These are phyloP conservation scores for Ephemerocybe angulata DNA, from an alignment of 768 basidiomycete genomes.

Conservation along the genomic window DNA sequence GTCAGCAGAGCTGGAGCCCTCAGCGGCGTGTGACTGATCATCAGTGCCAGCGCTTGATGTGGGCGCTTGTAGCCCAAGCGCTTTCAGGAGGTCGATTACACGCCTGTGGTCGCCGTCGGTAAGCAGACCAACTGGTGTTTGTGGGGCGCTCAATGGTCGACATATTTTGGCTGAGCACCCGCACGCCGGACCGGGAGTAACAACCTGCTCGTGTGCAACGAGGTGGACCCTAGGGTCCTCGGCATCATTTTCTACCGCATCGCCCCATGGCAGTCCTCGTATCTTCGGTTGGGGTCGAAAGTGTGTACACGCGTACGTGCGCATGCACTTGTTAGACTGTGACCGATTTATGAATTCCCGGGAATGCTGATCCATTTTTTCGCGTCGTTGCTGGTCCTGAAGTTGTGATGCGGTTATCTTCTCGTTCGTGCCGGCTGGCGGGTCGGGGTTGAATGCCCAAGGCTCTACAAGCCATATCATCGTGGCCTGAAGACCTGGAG, in stretches of 20 bases:
- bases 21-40: no score
- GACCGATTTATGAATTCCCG: not conserved
- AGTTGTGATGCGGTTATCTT: not conserved
- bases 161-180: no score
- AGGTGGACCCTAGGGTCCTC: not conserved
- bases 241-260: not conserved
- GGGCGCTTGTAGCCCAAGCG: no score
- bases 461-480: constrained; percentile 15
- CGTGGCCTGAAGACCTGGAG: not conserved
- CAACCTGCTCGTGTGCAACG: not conserved
- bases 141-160: no score
- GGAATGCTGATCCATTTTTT: not conserved
- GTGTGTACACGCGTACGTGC: not conserved
- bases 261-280: not conserved
- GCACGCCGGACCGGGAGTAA: not conserved
- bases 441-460: constrained; percentile 7
- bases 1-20: no score
- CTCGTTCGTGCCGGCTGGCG: not conserved
- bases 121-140: no score
- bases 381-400: not conserved
- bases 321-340: not conserved
- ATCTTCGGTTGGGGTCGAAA: not conserved
- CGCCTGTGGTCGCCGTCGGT: no score
- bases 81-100: no score
- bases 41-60: no score